Conservation (phyloP, 768 basidiomycete genomes). For the Leccinum sublutescens region DNA sequence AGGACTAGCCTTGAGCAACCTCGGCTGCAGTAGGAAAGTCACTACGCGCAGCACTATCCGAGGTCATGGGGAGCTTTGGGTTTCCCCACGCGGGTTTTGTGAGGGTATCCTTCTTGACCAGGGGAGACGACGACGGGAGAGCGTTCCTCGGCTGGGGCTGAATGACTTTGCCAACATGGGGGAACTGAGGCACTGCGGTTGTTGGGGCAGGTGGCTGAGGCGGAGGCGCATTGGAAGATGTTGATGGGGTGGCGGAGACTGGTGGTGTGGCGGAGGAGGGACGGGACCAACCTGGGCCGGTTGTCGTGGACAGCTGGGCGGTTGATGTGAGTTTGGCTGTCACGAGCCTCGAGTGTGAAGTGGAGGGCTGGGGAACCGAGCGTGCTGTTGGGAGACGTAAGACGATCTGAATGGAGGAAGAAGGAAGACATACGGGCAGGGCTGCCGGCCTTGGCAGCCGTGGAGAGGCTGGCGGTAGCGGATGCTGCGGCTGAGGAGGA, state of each 20-base stretch:
- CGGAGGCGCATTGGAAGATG: slow-evolving; percentile 42
- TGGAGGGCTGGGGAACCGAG: slow-evolving; percentile 50
- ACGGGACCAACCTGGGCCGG: slow-evolving; percentile 75
- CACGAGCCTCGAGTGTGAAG: slow-evolving; percentile 76
- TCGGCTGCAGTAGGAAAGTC: slow-evolving; percentile 99
- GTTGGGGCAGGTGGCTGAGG: slow-evolving; percentile 43
- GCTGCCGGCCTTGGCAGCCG: slow-evolving; percentile 48
- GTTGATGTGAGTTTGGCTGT: slow-evolving; percentile 82
- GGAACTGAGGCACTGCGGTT: slow-evolving; percentile 48
- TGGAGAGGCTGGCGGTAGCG: slow-evolving; percentile 40
- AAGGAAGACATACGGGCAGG: slow-evolving; percentile 48
- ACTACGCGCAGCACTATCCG: slow-evolving; percentile 44
- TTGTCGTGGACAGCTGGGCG: slow-evolving; percentile 52
- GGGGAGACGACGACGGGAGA: slow-evolving; percentile 28
- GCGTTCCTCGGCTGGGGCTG: slow-evolving; percentile 56
- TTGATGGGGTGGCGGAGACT: slow-evolving; percentile 47
- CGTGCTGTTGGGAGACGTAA: slow-evolving; percentile 46
- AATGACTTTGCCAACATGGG: slow-evolving; percentile 63
- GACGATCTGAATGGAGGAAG: not conserved
- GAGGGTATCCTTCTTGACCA: slow-evolving; percentile 33
- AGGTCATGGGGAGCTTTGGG: slow-evolving; percentile 38
- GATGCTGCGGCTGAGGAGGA: slow-evolving; percentile 50
- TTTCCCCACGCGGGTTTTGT: slow-evolving; percentile 74
- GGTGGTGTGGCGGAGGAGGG: slow-evolving; percentile 73
- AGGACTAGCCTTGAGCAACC: slow-evolving; percentile 73